phyloP scores from a whole-genome alignment of 2,329 filamentous ascomycete species.

The Dactylellina sp. region DNA sequence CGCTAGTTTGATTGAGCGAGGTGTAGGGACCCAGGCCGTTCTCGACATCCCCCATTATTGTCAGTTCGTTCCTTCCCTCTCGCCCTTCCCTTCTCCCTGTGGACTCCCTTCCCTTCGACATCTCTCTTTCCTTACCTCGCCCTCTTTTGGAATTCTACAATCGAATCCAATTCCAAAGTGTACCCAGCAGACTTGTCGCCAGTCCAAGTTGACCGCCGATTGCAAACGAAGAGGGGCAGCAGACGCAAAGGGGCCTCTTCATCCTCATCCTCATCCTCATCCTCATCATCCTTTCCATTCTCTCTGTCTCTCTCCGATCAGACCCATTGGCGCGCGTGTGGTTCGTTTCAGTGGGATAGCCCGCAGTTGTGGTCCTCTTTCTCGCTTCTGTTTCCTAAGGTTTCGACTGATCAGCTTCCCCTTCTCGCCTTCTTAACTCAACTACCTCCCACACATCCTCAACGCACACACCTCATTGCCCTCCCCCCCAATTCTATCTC shows the following conservation, averaged over 20 bases:
- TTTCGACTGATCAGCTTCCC: slow-evolving; percentile 56
- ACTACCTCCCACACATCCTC: slow-evolving; percentile 54
- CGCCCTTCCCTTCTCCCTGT: slow-evolving; percentile 16
- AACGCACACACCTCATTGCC: slow-evolving; percentile 36
- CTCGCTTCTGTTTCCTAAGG: slow-evolving; percentile 52
- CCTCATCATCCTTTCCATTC: neutral
- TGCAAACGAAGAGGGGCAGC: slow-evolving; percentile 33
- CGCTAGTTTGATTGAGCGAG: slow-evolving; percentile 54
- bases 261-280: slow-evolving; percentile 11
- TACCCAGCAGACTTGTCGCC: slow-evolving; percentile 20
- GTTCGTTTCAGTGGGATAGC: slow-evolving; percentile 1
- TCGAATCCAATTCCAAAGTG: slow-evolving; percentile 21
- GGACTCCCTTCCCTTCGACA: slow-evolving; percentile 37
- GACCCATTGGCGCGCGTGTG: slow-evolving; percentile 54
- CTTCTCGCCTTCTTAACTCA: slow-evolving; percentile 42
- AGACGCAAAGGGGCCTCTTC: slow-evolving; percentile 28
- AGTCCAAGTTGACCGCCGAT: slow-evolving; percentile 13
- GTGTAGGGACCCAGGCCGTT: slow-evolving; percentile 49
- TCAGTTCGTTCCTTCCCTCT: slow-evolving; percentile 21
- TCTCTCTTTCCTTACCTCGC: slow-evolving; percentile 21
- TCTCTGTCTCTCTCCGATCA: neutral
- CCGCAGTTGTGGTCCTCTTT: slow-evolving; percentile 28
- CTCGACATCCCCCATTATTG: slow-evolving; percentile 48
- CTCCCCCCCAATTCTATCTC: slow-evolving; percentile 23
- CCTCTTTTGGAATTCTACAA: slow-evolving; percentile 23